phyloP scores from a whole-genome alignment of 306 rosid species.

The Delonix regia region DNA sequence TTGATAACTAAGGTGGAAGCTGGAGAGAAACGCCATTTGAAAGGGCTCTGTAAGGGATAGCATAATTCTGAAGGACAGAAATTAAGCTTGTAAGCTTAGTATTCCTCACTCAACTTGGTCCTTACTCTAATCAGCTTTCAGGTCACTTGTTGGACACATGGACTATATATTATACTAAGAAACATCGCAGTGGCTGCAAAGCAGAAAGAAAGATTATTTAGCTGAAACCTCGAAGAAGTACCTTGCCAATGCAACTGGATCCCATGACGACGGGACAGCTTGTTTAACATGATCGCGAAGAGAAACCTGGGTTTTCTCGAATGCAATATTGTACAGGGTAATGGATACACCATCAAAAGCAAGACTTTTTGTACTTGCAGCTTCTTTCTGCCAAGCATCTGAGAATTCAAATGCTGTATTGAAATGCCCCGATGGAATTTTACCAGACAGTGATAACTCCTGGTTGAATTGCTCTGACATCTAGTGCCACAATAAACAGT shows the following conservation, averaged over 20 bases:
- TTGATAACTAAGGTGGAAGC: background rate
- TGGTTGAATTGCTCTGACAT: constrained; percentile 92
- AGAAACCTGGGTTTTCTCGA: constrained; percentile 66
- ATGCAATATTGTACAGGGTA: constrained; percentile 69
- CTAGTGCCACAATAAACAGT: constrained; percentile 38
- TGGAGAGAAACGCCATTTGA: background rate
- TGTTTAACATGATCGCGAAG: constrained; percentile 69
- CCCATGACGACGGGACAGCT: constrained; percentile 88
- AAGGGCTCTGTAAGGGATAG: background rate
- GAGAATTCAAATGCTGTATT: constrained; percentile 72
- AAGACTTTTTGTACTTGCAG: constrained; percentile 77
- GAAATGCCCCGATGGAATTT: constrained; percentile 87
- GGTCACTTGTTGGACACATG: constrained; percentile 10
- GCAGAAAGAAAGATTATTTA: background rate
- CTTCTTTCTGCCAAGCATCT: constrained; percentile 84
- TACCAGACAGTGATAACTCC: constrained; percentile 75
- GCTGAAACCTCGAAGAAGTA: constrained; percentile 40
- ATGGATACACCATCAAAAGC: constrained; percentile 78
- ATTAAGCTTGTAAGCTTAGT: background rate
- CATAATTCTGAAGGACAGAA: background rate
- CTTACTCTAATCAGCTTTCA: constrained; percentile 6
- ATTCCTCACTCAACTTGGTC: background rate
- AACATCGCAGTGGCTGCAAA: background rate
- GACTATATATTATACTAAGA: constrained; percentile 1
- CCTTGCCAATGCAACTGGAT: constrained; percentile 85